Evolutionary conservation across 345 rosid genomes (phyloP), one percentile per base, ranked within the genome.

Genomic region (Salix suchowensis): DNA sequence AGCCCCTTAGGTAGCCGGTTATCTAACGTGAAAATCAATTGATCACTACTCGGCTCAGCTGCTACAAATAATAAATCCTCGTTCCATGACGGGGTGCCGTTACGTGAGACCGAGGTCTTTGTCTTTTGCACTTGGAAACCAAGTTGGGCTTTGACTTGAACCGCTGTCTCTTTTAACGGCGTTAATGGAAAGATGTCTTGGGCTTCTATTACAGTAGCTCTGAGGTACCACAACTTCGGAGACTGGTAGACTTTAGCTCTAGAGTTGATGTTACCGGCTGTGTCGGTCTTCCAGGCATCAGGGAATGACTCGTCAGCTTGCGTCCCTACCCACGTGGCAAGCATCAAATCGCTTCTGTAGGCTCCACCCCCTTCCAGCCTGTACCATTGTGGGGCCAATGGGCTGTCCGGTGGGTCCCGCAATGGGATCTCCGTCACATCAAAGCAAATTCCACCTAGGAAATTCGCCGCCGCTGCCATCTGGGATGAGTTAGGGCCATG

Each of bases 391-490:
- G 97, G 94, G 19, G 98, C 98, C 79, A 95, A 46, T 0, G 98
- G 96, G 71, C 98, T 95, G 77, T 95, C 98, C 1, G 98, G 98
- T 50, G 98, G 98, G 70, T 91, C 97, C 74, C 98, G 83, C 64
- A 90, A 73, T 0, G 96, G 98, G 71, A 95, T 89, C 77, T 95
- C 98, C 4, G 89, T 81, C 0, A 81, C 88, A 74, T 95, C 97
- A 73, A 91, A 95, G 82, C 97, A 90, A 42, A 95, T 85, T 34
- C 96, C 96, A 1, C 98, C 97, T 2, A 93, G 82, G 84, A 90
- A 91, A 28, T 78, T 82, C 8, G 76, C 67, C 2, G 79, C 82
- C 7, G 68, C 84, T 13, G 71, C 86, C 66, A 77, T 74, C 70
- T 81, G 91, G 40, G 80, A 65, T 23, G 37, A 4, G 40, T 19